Base-by-base conservation (phyloP, 1,284 basidiomycete genomes). In the Macrocystidia cucumis region DNA sequence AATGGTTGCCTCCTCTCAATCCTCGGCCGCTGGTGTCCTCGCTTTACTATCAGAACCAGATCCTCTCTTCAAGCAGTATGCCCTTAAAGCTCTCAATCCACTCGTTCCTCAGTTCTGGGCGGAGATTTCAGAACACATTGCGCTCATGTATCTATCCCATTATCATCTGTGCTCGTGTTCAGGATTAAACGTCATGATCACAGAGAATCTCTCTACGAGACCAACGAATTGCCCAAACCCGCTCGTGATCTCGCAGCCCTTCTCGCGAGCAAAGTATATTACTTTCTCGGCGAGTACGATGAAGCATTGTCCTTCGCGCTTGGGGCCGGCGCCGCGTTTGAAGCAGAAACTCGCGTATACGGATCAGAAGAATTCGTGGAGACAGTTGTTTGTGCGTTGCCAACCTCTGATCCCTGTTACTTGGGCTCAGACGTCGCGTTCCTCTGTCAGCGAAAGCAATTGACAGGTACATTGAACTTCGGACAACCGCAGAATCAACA, bases 61-160 rank as follows among this genome's bases (percentile, higher is more conserved):
- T 45, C 72, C 81, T 22, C 63, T 83, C 33, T 82, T 97, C 55
- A 88, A 91, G 52, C 78, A 90, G 46, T 85, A 95, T 68, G 93
- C 93, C 13, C 78, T 98, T 49, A 75, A 78, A 40, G 76, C 82
- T 37, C 71, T 98, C 38, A 82, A 81, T 51, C 65, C 74, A 16
- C 74, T 96, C 35, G 89, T 97, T 6, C 78, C 91, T 27, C 83
- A 90, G 51, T 96, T 96, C 62, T 98, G 93, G 92, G 85, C 92
- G 35, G 93, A 98, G 70, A 93, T 97, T 54, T 91, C 90, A 50
- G 93, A 98, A 59, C 79, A 90, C 56, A 82, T 97, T 48, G 74
- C 86, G 24, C 68, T 80, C 42, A 90, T 97, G 91, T 90, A 55
- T 53, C 87, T 72, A 32, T 40, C 35, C 34, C 31, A 33, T 34